These are phyloP conservation scores for Apophysomyces ossiformis DNA, from an alignment of 371 early-diverging fungal genomes.

Conservation along the genomic window DNA sequence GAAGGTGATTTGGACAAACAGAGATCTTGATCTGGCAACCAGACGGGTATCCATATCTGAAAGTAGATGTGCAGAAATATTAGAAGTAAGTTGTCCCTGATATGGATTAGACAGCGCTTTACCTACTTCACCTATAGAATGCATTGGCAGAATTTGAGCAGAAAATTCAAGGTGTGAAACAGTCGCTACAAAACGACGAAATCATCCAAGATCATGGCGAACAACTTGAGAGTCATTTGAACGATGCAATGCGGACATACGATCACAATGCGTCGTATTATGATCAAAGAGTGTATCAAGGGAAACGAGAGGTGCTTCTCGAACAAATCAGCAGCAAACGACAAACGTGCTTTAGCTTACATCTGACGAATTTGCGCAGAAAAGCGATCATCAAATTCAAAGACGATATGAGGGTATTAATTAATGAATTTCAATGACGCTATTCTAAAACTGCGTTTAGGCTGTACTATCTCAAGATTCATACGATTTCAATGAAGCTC, in stretches of 20 bases:
- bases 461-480: too few relatives aligned
- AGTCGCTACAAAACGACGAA: slow-evolving; percentile 69
- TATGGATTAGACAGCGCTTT: not conserved
- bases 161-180: slow-evolving; percentile 64
- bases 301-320: slow-evolving; percentile 82
- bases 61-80: slow-evolving; percentile 97
- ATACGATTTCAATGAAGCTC: too few relatives aligned
- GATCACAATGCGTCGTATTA: slow-evolving; percentile 93
- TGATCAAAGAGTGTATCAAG: slow-evolving; percentile 85
- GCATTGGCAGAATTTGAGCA: slow-evolving; percentile 75
- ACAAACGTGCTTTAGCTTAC: slow-evolving; percentile 79
- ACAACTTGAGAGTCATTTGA: slow-evolving; percentile 62
- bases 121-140: slow-evolving; percentile 32
- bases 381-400: slow-evolving; percentile 69
- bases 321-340: slow-evolving; percentile 77
- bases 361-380: slow-evolving; percentile 85
- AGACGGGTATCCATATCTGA: slow-evolving; percentile 97
- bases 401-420: slow-evolving; percentile 30
- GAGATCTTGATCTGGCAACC: slow-evolving; percentile 96
- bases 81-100: slow-evolving; percentile 46
- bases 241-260: slow-evolving; percentile 70
- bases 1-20: slow-evolving; percentile 92
- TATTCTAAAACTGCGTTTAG: too few relatives aligned
- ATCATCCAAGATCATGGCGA: slow-evolving; percentile 80
- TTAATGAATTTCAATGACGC: too few relatives aligned